A percentile compares a stretch with the other conserved stretches of the same genome.
These are phyloP conservation scores for Rhytidhysteron rufulum DNA, from an alignment of 2,329 filamentous ascomycete genomes.

Conservation along the genomic window DNA sequence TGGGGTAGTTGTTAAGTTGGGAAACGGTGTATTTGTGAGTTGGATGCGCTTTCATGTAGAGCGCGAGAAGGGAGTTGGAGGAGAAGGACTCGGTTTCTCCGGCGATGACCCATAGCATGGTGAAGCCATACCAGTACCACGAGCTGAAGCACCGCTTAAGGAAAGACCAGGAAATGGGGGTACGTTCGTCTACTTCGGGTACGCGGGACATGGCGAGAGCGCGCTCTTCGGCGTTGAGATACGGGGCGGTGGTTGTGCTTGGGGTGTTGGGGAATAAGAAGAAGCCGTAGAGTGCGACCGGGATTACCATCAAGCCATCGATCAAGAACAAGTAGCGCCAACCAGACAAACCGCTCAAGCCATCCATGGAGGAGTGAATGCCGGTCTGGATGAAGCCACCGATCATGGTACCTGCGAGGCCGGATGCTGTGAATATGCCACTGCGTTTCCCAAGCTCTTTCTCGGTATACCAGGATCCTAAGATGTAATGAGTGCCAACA, in stretches of 20 bases:
- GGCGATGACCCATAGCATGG: constrained; percentile 65
- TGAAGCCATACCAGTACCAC: constrained; percentile 65
- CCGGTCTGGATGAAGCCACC: constrained; percentile 60
- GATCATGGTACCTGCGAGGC: constrained; percentile 59
- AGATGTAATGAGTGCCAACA: constrained; percentile 56
- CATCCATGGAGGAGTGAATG: constrained; percentile 43
- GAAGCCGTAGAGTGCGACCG: constrained; percentile 54
- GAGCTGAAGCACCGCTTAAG: constrained; percentile 54
- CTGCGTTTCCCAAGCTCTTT: constrained; percentile 60
- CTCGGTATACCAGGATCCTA: constrained; percentile 60
- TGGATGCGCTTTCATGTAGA: constrained; percentile 47
- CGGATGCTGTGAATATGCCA: constrained; percentile 59
- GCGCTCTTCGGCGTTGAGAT: constrained; percentile 39
- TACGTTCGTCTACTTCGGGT: constrained; percentile 39
- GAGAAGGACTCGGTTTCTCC: constrained; percentile 70
- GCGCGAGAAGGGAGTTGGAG: constrained; percentile 54
- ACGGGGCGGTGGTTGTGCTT: constrained; percentile 39
- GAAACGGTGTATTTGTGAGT: constrained; percentile 45
- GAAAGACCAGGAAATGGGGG: constrained; percentile 49
- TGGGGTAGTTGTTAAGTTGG: constrained; percentile 53
- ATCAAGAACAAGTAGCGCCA: constrained; percentile 46
- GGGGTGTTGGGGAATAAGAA: constrained; percentile 46
- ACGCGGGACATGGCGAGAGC: constrained; percentile 43
- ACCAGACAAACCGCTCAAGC: constrained; percentile 47
- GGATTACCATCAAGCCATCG: constrained; percentile 55